Base-by-base conservation (phyloP, 371 early-diverging fungal species). In the Actinomortierella wolfii region DNA sequence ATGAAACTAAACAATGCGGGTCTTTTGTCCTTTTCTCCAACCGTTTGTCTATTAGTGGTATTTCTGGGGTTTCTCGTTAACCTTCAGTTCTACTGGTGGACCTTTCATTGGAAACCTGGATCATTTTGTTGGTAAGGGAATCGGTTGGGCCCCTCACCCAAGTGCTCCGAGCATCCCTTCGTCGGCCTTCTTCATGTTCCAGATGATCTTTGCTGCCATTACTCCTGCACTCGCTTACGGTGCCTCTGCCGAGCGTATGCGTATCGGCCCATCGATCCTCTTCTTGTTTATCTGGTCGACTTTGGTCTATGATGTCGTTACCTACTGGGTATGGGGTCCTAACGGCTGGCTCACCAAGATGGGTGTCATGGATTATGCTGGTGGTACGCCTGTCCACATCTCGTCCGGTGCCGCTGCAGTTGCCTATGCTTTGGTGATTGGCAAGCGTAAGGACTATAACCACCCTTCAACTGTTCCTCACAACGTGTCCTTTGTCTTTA, bases 261-360 rank as follows among this genome's bases (percentile, higher is more conserved):
- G 92, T 23, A 80, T 93, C 50, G 75, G 90, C 55, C 95, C 95
- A 13, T 77, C 89, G 13, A 85, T 91, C 47, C 63, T 92, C 24
- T 94, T 91, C 79, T 70, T 92, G 45, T 91, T 94, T 70, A 59
- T 92, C 43, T 94, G 95, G 95, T 82, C 91, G 17, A 94, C 95
- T 0, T 50, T 92, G 9, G 92, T 94, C 21, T 94, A 94, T 67
- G 84, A 89, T 61, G 79, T 87, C 20, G 83, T 89, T 59, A 92
- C 93, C 8, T 92, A 89, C 80, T 93, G 93, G 93, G 85, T 88
- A 24, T 94, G 94, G 94, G 81, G 81, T 2, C 82, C 81, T 17
- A 84, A 86, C 57, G 93, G 94, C 5, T 94, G 91, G 92, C 60
- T 89, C 39, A 66, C 68, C 21, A 78, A 84, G 55, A 61, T 92